A percentile compares a stretch with the other conserved stretches of the same genome.
Conservation (phyloP, 164 flowering plant species). For the Amborella trichopoda region DNA sequence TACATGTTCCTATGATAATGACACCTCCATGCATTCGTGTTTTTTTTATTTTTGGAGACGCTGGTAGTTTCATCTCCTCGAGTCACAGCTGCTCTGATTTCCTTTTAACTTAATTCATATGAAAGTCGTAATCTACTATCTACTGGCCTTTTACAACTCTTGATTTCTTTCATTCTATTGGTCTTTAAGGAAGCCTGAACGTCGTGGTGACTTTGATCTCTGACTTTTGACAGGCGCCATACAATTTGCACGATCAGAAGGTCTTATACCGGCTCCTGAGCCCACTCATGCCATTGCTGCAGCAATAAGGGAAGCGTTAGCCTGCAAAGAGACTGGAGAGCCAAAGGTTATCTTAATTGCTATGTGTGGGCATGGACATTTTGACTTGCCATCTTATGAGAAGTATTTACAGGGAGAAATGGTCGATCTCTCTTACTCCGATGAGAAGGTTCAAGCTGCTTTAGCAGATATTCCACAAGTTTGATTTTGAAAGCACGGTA, state of each 20-base stretch:
- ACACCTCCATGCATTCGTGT: too few relatives aligned
- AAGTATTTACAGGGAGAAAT: slow-evolving; percentile 76
- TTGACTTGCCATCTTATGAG: slow-evolving; percentile 85
- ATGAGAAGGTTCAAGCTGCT: slow-evolving; percentile 48
- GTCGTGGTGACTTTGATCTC: too few relatives aligned
- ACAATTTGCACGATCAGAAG: slow-evolving; percentile 81
- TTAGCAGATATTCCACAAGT: slow-evolving; percentile 48
- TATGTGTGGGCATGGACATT: slow-evolving; percentile 98
- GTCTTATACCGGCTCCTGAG: slow-evolving; percentile 91
- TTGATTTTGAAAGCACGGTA: slow-evolving; percentile 2
- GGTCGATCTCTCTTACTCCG: slow-evolving; percentile 60
- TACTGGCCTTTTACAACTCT: too few relatives aligned
- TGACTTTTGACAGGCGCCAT: slow-evolving; percentile 82
- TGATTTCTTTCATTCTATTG: too few relatives aligned
- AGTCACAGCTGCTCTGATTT: too few relatives aligned
- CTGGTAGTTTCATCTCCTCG: too few relatives aligned
- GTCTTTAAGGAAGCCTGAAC: too few relatives aligned
- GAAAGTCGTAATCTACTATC: too few relatives aligned
- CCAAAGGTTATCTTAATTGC: slow-evolving; percentile 82
- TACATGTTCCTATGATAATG: too few relatives aligned
- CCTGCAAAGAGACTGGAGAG: slow-evolving; percentile 73
- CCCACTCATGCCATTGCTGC: slow-evolving; percentile 99
- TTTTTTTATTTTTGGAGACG: too few relatives aligned
- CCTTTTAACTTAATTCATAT: too few relatives aligned
- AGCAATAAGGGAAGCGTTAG: slow-evolving; percentile 82